Conservation (phyloP, 345 rosid species). For the Salix koriyanagi region DNA sequence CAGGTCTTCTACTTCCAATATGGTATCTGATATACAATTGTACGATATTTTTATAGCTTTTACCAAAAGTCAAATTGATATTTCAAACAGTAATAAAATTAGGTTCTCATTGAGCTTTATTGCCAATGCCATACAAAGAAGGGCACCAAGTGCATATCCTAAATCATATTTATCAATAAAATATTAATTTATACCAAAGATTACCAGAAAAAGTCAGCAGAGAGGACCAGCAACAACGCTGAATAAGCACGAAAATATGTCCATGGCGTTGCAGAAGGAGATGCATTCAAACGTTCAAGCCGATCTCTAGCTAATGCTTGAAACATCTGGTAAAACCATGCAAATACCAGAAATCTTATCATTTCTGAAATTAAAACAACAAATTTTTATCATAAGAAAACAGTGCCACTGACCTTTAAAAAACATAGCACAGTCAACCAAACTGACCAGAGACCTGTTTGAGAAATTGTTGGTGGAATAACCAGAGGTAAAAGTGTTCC, state of each 20-base stretch:
- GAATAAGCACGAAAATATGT: constrained; percentile 85
- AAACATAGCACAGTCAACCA: constrained; percentile 86
- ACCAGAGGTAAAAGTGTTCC: constrained; percentile 89
- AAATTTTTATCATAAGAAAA: constrained; percentile 6
- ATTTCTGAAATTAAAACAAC: constrained; percentile 16
- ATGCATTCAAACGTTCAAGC: constrained; percentile 89
- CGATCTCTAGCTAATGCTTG: constrained; percentile 99
- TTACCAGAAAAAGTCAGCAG: constrained; percentile 78
- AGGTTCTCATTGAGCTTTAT: background rate
- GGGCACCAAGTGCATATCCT: background rate
- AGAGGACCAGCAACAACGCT: constrained; percentile 66
- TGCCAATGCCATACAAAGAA: background rate
- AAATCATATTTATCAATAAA: constrained; percentile 1
- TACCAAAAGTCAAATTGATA: background rate
- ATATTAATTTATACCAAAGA: constrained; percentile 13
- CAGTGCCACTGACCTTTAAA: constrained; percentile 55
- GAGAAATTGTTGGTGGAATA: constrained; percentile 77
- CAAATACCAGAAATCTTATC: constrained; percentile 1
- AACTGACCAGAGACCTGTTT: constrained; percentile 76
- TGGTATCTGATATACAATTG: background rate
- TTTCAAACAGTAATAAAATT: background rate
- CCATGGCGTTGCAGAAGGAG: constrained; percentile 89
- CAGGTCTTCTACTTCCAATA: background rate
- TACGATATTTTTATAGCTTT: background rate
- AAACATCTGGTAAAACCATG: constrained; percentile 60